Conservation (phyloP, 495 filamentous ascomycete species). For the Xylaria grammica region DNA sequence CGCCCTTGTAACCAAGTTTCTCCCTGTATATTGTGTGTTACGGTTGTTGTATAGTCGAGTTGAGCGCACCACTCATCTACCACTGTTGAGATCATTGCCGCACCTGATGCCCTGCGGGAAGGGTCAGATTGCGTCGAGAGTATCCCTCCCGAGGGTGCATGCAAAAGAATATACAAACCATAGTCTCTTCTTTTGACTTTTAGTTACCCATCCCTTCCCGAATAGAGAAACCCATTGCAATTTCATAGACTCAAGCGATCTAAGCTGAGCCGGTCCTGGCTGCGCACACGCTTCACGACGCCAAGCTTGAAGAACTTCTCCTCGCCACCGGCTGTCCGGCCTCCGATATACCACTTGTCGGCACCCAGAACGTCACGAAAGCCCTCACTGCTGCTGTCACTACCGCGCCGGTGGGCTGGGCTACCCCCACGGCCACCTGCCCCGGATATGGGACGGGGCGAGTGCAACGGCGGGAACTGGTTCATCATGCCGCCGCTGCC, state of each 20-base stretch:
- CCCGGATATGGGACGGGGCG: conserved; percentile 46
- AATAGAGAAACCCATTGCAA: too few relatives aligned
- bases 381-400: conserved; percentile 76
- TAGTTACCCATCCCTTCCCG: neutral
- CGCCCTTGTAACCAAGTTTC: conserved; percentile 9
- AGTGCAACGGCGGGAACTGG: conserved; percentile 49
- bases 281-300: conserved; percentile 59
- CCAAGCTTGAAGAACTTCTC: conserved; percentile 82
- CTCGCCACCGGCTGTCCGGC: conserved; percentile 81
- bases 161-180: neutral
- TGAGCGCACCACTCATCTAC: neutral
- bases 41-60: neutral
- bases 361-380: conserved; percentile 77
- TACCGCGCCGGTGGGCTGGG: conserved; percentile 63
- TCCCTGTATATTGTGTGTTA: neutral
- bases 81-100: neutral
- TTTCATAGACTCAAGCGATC: conserved; percentile 62
- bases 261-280: conserved; percentile 60
- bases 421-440: conserved; percentile 37
- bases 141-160: neutral
- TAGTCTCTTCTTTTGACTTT: neutral
- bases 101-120: neutral
- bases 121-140: neutral
- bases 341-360: conserved; percentile 88
- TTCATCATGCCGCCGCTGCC: conserved; percentile 40